Conservation (phyloP, 331 rosid genomes). For the Saraca asoca region DNA sequence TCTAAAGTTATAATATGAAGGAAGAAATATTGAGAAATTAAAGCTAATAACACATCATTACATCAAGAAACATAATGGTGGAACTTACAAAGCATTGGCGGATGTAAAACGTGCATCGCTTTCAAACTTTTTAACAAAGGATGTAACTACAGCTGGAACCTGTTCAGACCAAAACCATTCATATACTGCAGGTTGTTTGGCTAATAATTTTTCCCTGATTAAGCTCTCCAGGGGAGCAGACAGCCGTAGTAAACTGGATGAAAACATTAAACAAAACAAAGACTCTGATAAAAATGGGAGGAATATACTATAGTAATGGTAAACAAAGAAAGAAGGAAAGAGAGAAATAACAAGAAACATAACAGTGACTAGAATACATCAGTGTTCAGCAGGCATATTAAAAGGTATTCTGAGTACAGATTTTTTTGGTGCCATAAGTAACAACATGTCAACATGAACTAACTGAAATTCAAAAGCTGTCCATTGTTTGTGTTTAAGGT, state of each 20-base stretch:
- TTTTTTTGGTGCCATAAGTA: background rate
- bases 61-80: conserved; percentile 26
- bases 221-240: conserved; percentile 84
- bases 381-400: background rate
- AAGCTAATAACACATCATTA: conserved; percentile 23
- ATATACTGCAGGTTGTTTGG: conserved; percentile 79
- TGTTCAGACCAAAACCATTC: conserved; percentile 97
- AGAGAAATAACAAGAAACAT: conserved; percentile 14
- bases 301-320: conserved; percentile 28
- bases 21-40: conserved; percentile 22
- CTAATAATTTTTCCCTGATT: conserved; percentile 73
- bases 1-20: conserved; percentile 27
- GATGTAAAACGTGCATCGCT: conserved; percentile 62
- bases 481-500: too few species aligned
- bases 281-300: conserved; percentile 30
- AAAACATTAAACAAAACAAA: conserved; percentile 37
- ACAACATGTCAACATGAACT: conserved; percentile 22
- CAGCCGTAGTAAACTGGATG: conserved; percentile 75
- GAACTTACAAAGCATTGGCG: conserved; percentile 68
- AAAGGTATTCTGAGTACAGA: background rate
- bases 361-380: background rate
- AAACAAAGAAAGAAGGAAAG: conserved; percentile 12
- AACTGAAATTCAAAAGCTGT: conserved; percentile 7
- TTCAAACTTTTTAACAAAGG: conserved; percentile 73
- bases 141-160: conserved; percentile 67